Conservation (phyloP, 257 asterid species). For the Penstemon barbatus region DNA sequence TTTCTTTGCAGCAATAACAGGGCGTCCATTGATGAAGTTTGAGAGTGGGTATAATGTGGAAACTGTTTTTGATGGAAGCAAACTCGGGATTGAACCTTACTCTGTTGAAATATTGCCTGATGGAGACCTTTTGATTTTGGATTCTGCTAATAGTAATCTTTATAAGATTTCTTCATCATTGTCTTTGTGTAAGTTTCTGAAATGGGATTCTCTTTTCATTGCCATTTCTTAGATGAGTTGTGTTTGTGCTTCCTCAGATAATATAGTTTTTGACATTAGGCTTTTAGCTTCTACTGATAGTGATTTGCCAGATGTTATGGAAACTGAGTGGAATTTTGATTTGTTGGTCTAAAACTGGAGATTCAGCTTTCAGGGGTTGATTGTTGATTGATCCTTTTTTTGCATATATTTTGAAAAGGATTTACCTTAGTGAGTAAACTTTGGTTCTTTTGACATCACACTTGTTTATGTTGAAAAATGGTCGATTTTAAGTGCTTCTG, state of each 20-base stretch:
- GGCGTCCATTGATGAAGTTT: constrained; percentile 89
- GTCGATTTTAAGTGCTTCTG: neutral
- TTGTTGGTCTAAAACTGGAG: constrained; percentile 17
- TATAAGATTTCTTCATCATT: constrained; percentile 79
- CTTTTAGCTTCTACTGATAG: constrained; percentile 9
- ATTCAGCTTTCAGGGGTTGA: constrained; percentile 25
- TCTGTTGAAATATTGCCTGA: constrained; percentile 67
- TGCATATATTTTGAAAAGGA: constrained; percentile 23
- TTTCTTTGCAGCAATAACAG: constrained; percentile 54
- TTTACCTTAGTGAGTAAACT: constrained; percentile 21
- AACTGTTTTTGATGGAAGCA: constrained; percentile 96
- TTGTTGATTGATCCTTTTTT: constrained; percentile 8
- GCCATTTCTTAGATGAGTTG: neutral
- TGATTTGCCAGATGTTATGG: constrained; percentile 24
- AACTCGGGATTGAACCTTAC: constrained; percentile 90
- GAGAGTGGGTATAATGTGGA: constrained; percentile 92
- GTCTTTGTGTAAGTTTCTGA: constrained; percentile 65
- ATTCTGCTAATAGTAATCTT: constrained; percentile 82
- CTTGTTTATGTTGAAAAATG: constrained; percentile 17
- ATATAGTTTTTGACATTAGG: neutral
- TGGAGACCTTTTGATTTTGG: constrained; percentile 88
- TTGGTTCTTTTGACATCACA: constrained; percentile 22
- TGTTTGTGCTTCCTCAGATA: constrained; percentile 3
- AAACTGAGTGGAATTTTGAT: constrained; percentile 20
- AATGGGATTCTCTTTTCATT: constrained; percentile 1